Evolutionary conservation across 2,329 filamentous ascomycete species (phyloP).

Genomic region (Epichloe sibirici): DNA sequence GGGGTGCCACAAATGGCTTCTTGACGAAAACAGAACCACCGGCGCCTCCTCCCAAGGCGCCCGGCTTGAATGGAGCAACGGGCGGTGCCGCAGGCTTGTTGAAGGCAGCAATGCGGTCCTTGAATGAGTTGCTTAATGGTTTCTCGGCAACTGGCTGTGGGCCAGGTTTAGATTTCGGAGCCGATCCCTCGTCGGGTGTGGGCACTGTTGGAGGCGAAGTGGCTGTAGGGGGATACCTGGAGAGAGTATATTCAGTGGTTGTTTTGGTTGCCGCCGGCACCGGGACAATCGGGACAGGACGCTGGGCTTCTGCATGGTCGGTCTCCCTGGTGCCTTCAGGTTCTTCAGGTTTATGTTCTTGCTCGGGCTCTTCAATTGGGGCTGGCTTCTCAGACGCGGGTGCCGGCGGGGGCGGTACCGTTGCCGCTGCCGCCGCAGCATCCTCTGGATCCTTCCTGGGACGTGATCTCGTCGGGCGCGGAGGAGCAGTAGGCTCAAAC

Average conservation of each 20-base stretch:
- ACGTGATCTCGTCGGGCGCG: slow-evolving; percentile 65
- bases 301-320: slow-evolving; percentile 21
- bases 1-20: slow-evolving; percentile 96
- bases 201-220: slow-evolving; percentile 15
- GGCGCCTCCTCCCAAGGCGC: slow-evolving; percentile 41
- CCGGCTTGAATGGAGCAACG: slow-evolving; percentile 79
- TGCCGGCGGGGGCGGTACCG: slow-evolving; percentile 19
- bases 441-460: slow-evolving; percentile 44
- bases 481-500: slow-evolving; percentile 83
- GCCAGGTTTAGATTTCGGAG: slow-evolving; percentile 29
- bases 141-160: slow-evolving; percentile 63
- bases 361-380: slow-evolving; percentile 10
- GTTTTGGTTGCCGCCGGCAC: slow-evolving; percentile 19
- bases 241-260: slow-evolving; percentile 12
- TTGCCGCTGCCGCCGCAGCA: slow-evolving; percentile 21
- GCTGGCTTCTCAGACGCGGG: slow-evolving; percentile 14
- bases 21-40: slow-evolving; percentile 66
- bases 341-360: slow-evolving; percentile 24
- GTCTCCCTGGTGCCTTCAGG: slow-evolving; percentile 22
- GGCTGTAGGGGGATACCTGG: slow-evolving; percentile 5
- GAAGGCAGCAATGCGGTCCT: slow-evolving; percentile 92
- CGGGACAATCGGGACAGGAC: slow-evolving; percentile 19
- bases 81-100: slow-evolving; percentile 82
- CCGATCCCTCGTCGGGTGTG: slow-evolving; percentile 25
- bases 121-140: slow-evolving; percentile 67